Conservation (phyloP, 202 grass and related monocot genomes). For the Panicum virgatum region DNA sequence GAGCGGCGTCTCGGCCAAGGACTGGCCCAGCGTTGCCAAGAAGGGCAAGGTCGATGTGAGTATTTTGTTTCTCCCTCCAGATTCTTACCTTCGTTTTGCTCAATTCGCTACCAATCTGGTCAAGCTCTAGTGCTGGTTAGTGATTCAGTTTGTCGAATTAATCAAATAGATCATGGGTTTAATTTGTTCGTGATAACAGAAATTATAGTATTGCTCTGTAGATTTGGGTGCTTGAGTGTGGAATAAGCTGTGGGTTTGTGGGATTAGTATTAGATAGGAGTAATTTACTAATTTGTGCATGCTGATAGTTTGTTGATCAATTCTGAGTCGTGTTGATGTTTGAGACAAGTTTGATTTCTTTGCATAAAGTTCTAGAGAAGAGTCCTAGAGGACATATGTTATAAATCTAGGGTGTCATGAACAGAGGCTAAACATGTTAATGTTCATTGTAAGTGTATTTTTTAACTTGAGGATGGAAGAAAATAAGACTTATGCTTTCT, state of each 20-base stretch:
- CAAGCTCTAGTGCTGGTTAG: neutral
- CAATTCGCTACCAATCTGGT: neutral
- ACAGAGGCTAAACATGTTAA: neutral
- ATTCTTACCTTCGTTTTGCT: slow-evolving; percentile 4
- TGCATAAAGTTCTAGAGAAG: neutral
- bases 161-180: neutral
- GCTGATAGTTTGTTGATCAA: neutral
- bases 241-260: neutral
- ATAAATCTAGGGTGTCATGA: neutral
- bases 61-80: neutral
- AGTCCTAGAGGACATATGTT: neutral
- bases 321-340: neutral
- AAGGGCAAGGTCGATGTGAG: slow-evolving; percentile 97
- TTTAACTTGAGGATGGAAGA: neutral
- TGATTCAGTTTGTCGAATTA: neutral
- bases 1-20: slow-evolving; percentile 80
- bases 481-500: neutral
- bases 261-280: neutral
- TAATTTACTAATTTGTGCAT: neutral
- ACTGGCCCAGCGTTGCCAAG: slow-evolving; percentile 92
- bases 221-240: neutral
- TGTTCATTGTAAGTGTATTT: neutral
- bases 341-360: neutral
- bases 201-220: neutral
- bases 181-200: neutral